phyloP scores from a whole-genome alignment of 331 rosid species.

The Malus hybrid region DNA sequence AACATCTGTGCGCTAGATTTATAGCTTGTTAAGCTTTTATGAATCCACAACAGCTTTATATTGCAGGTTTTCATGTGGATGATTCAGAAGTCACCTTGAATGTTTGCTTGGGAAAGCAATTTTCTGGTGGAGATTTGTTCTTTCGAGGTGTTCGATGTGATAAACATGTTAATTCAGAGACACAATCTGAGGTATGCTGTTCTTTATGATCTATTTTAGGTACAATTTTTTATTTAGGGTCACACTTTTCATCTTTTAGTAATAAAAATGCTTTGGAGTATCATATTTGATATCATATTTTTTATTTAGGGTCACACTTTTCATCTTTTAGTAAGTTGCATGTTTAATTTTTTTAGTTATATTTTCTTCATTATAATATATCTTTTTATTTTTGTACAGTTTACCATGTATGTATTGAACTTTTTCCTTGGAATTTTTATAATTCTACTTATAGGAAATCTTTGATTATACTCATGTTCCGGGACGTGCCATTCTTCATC shows the following conservation, averaged over 20 bases:
- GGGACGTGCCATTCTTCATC: slow-evolving; percentile 81
- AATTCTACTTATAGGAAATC: slow-evolving; percentile 47
- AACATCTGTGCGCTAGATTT: neutral
- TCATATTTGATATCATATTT: neutral
- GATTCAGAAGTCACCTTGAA: slow-evolving; percentile 92
- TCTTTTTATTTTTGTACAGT: neutral
- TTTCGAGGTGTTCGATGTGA: slow-evolving; percentile 92
- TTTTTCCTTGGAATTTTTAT: too few relatives aligned
- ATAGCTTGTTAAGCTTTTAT: slow-evolving; percentile 9
- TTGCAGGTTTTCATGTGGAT: slow-evolving; percentile 91
- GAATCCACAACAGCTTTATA: slow-evolving; percentile 14
- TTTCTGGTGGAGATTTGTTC: slow-evolving; percentile 81
- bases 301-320: too few relatives aligned
- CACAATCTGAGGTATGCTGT: slow-evolving; percentile 52
- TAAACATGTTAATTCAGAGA: slow-evolving; percentile 64
- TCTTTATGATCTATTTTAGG: neutral
- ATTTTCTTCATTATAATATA: neutral
- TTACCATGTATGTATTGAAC: neutral
- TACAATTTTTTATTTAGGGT: neutral
- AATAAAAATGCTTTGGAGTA: neutral
- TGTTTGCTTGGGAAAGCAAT: slow-evolving; percentile 77
- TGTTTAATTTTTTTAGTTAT: neutral
- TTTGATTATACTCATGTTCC: slow-evolving; percentile 70
- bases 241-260: neutral
- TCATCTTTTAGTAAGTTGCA: neutral